These are phyloP conservation scores for Forsythia suspensa DNA, from an alignment of 257 asterid species.

Conservation along the genomic window DNA sequence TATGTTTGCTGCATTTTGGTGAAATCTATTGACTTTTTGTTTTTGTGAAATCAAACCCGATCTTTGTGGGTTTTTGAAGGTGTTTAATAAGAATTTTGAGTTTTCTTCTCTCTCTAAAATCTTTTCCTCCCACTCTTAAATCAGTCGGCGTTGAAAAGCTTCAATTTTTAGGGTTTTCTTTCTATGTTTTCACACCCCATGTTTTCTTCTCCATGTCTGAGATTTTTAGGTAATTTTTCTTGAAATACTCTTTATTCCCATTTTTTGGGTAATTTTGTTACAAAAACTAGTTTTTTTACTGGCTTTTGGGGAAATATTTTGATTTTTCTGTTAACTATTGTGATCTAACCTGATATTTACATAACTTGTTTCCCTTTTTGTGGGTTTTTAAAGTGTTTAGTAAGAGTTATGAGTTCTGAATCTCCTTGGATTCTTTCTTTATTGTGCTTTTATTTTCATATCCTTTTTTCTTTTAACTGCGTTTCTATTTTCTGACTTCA, in stretches of 20 bases:
- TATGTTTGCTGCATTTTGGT: background rate
- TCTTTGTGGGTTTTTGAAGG: background rate
- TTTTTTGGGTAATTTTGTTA: background rate
- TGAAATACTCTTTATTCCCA: background rate
- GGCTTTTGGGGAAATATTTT: background rate
- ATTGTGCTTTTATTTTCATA: background rate
- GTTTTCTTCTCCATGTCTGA: background rate
- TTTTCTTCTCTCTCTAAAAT: background rate
- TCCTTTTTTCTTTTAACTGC: conserved; percentile 20
- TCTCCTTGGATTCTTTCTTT: background rate
- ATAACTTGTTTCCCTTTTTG: background rate
- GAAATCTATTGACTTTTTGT: background rate
- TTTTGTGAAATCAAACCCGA: background rate
- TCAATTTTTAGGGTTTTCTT: background rate
- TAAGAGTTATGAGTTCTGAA: background rate
- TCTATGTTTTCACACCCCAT: background rate
- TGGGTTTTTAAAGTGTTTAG: background rate
- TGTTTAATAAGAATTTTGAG: background rate
- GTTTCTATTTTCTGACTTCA: conserved; percentile 7
- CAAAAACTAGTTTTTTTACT: background rate
- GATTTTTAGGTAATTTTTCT: background rate
- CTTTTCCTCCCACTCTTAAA: background rate
- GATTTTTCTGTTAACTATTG: background rate
- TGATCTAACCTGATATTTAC: background rate
- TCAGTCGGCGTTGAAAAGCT: no score